Evolutionary conservation across 768 basidiomycete species (phyloP).

Genomic region (Lactifluus hygrophoroides): DNA sequence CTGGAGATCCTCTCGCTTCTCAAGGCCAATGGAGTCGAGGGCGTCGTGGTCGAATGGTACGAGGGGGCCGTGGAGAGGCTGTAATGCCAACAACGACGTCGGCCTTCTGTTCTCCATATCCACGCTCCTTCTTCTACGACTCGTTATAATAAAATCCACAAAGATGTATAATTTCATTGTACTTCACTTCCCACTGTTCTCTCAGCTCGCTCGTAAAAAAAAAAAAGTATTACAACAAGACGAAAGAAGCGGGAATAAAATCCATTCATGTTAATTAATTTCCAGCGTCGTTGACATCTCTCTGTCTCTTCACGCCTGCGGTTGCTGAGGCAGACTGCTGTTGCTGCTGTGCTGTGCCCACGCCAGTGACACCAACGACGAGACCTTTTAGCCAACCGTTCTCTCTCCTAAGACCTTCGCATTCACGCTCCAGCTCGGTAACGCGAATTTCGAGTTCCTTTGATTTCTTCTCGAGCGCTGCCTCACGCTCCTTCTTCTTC

Average conservation of each 20-base stretch:
- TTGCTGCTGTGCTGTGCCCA: constrained; percentile 32
- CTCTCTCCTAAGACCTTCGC: constrained; percentile 79
- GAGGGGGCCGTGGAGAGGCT: not conserved
- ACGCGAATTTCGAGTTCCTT: constrained; percentile 81
- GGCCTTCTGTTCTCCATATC: too few relatives aligned
- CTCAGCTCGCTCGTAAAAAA: too few relatives aligned
- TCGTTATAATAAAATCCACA: too few relatives aligned
- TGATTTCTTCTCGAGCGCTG: constrained; percentile 73
- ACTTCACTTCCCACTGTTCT: too few relatives aligned
- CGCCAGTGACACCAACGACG: constrained; percentile 81
- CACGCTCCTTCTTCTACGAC: too few relatives aligned
- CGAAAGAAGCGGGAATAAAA: not conserved
- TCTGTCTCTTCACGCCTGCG: constrained; percentile 20
- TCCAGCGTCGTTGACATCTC: constrained; percentile 14
- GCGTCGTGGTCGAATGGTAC: not conserved
- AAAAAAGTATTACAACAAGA: too few relatives aligned
- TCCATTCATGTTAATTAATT: too few relatives aligned
- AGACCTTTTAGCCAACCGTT: constrained; percentile 90
- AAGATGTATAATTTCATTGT: too few relatives aligned
- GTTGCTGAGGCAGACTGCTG: constrained; percentile 8
- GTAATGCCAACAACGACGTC: not conserved
- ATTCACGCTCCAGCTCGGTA: constrained; percentile 79
- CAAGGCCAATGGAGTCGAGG: not conserved
- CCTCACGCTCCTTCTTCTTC: constrained; percentile 95
- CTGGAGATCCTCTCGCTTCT: constrained; percentile 17